Conservation (phyloP, 2,329 filamentous ascomycete genomes). For the Gaeumannomyces tritici region DNA sequence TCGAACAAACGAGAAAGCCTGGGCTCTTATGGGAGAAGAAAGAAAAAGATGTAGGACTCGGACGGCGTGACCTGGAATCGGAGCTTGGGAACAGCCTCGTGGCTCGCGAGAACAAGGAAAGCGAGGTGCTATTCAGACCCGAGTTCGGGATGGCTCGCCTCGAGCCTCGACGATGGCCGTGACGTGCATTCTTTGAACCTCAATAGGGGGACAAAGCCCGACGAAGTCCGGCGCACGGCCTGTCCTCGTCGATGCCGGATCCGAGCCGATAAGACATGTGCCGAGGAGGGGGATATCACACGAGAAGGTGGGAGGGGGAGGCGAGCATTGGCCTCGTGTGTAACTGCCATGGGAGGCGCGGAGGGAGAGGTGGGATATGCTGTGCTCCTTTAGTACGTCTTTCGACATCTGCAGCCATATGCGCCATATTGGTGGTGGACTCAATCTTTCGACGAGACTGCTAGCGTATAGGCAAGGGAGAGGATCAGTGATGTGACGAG, state of each 20-base stretch:
- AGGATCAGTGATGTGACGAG: not conserved
- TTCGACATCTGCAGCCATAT: not conserved
- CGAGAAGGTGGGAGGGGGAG: not conserved
- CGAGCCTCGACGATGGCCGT: not conserved
- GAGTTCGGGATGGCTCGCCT: not conserved
- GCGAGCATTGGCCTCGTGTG: not conserved
- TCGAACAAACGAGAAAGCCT: not conserved
- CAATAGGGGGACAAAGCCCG: not conserved
- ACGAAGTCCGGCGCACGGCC: not conserved
- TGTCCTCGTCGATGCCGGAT: not conserved
- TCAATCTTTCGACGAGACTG: not conserved
- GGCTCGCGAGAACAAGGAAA: not conserved
- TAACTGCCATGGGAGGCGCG: not conserved
- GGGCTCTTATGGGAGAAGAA: not conserved
- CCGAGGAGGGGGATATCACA: not conserved
- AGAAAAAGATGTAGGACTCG: not conserved
- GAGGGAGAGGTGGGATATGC: not conserved
- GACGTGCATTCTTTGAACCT: not conserved
- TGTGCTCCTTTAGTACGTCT: not conserved
- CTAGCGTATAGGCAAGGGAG: not conserved
- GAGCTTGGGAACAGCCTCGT: not conserved
- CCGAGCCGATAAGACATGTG: not conserved
- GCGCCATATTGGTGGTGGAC: not conserved
- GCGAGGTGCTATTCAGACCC: not conserved
- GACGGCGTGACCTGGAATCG: too few relatives aligned